phyloP scores from a whole-genome alignment of 1,139 yeast genomes.

The Keqinozyma sinolaborantium region DNA sequence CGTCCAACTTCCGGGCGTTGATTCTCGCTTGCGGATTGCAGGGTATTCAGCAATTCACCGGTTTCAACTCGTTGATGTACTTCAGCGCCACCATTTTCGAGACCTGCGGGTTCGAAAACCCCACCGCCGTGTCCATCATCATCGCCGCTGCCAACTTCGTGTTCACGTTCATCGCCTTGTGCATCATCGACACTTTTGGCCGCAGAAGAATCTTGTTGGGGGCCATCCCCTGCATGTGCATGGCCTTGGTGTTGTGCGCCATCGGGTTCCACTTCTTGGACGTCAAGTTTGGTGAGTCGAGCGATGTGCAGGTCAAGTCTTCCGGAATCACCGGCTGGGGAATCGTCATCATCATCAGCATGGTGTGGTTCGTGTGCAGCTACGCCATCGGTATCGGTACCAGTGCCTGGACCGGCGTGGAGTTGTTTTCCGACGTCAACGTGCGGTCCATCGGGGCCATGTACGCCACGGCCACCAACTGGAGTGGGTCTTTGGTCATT shows the following conservation, averaged over 20 bases:
- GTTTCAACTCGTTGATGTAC: conserved; percentile 93
- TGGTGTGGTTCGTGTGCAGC: conserved; percentile 83
- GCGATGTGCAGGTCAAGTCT: conserved; percentile 36
- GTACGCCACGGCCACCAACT: conserved; percentile 89
- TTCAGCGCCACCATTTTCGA: conserved; percentile 88
- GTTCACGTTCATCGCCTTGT: conserved; percentile 77
- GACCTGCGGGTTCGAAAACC: conserved; percentile 78
- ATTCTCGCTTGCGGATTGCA: conserved; percentile 88
- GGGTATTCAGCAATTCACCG: conserved; percentile 93
- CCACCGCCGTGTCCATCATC: conserved; percentile 91
- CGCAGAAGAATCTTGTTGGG: conserved; percentile 73
- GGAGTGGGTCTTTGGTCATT: conserved; percentile 92
- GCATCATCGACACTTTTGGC: conserved; percentile 81
- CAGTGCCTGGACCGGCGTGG: conserved; percentile 98
- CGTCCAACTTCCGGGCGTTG: conserved; percentile 84
- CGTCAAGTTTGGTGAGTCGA: conserved; percentile 48
- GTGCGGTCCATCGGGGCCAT: conserved; percentile 93
- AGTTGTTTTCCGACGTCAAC: conserved; percentile 80
- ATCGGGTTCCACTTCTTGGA: conserved; percentile 84
- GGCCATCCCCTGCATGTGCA: conserved; percentile 79
- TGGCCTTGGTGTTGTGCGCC: conserved; percentile 73
- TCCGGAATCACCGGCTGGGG: conserved; percentile 79
- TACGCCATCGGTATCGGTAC: conserved; percentile 95
- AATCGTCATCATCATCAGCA: conserved; percentile 73
- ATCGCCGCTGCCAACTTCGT: conserved; percentile 91